Conservation (phyloP, 495 filamentous ascomycete genomes). For the Xylaria palmicola region DNA sequence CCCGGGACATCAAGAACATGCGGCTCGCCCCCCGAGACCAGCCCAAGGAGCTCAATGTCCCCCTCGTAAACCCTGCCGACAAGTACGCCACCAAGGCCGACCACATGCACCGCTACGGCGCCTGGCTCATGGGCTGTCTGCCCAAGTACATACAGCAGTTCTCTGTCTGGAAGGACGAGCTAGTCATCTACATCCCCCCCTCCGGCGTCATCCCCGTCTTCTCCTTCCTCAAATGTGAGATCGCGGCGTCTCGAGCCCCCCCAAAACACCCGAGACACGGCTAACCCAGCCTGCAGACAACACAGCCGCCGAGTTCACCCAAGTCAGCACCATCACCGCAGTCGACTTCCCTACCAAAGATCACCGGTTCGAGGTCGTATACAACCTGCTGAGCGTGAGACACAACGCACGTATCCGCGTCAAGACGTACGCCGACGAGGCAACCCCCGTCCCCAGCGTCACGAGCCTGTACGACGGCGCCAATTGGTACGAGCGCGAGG, state of each 20-base stretch:
- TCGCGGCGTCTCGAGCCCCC: background rate
- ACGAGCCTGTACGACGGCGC: conserved; percentile 87
- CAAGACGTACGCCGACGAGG: conserved; percentile 98
- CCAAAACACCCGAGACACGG: background rate
- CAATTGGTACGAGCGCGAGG: conserved; percentile 98
- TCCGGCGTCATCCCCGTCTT: conserved; percentile 86
- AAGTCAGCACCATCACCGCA: conserved; percentile 85
- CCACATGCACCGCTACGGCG: conserved; percentile 85
- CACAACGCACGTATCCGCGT: conserved; percentile 96
- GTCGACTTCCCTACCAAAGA: conserved; percentile 94
- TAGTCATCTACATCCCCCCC: conserved; percentile 89
- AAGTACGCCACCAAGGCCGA: conserved; percentile 84
- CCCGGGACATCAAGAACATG: conserved; percentile 66
- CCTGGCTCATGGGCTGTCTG: conserved; percentile 93
- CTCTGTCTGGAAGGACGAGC: conserved; percentile 98
- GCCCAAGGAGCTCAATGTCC: conserved; percentile 62
- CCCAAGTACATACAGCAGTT: conserved; percentile 99
- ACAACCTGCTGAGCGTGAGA: conserved; percentile 92
- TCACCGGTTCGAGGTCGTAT: conserved; percentile 96
- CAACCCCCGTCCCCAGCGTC: conserved; percentile 88
- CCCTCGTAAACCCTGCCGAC: conserved; percentile 88
- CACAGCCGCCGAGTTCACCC: conserved; percentile 94
- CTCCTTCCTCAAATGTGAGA: conserved; percentile 82
- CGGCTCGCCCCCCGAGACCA: conserved; percentile 58
- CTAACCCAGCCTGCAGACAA: conserved; percentile 55